Base-by-base conservation (phyloP, 164 flowering plant genomes). In the Sextonia rubra region DNA sequence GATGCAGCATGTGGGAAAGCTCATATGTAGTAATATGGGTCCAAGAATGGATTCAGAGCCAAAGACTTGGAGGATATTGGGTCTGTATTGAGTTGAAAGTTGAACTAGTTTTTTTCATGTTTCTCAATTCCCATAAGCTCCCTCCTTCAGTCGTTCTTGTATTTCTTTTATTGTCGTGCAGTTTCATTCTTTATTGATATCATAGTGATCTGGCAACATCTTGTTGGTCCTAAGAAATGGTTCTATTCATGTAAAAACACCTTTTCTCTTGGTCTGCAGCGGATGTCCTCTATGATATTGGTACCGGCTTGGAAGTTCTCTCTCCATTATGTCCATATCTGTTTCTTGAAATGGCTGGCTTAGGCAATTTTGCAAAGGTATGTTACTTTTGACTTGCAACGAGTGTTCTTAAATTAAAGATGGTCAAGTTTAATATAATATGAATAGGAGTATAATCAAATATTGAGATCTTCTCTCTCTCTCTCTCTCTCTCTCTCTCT, bases 11-110 rank as follows among this genome's bases (percentile, higher is more conserved):
- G 87, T 83, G 4, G 99, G 99, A 61, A 95, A 93, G 81, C 90
- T 95, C 44, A 87, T 95, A 84, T 91, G 97, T 78, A 93, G 97
- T 83, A 93, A 90, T 83, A 80, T 93, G 82, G 99, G 98, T 79
- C 91, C 99, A 55, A 87, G 97, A 83, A 95, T 95, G 99, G 99
- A 95, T 77, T 95, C 99, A 2, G 99, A 95, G 80, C 99, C 99
- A 64, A 95, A 95, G 78, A 83, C 88, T 49, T 95, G 98, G 99
- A 89, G 99, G 80, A 87, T 91, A 77, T 64, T 95, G 47, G 98
- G 99, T 93, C 44, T 81, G 77, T 70, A 25, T 64, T 72, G 58
- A 3, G 58, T 60, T 17, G 3, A 27, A 27, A 64, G 20, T 29
- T 64, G 18, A 17, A 64, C n/a, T 3, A 75, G 61, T 24, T 56